Base-by-base conservation (phyloP, 805 yeast species). In the Yarrowia deformans region DNA sequence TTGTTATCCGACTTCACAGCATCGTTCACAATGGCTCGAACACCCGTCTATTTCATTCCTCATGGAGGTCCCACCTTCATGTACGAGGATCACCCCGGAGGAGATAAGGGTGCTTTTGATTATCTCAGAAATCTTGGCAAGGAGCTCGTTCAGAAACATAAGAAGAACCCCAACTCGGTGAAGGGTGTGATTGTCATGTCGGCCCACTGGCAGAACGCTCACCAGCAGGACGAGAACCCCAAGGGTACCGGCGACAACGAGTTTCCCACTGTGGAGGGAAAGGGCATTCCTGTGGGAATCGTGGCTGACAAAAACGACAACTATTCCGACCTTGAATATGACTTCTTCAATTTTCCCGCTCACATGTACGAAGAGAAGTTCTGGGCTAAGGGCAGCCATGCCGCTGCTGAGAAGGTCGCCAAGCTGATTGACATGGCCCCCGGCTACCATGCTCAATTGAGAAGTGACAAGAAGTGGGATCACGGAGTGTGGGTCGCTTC, bases 61-160 rank as follows among this genome's bases (percentile, higher is more conserved):
- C 96, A 90, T 78, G 96, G 96, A 8, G 95, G 93, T 0, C 96
- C 96, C 8, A 87, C 90, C 0, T 89, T 90, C 76, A 85, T 90
- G 81, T 88, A 88, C 73, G 76, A 80, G 43, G 83, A 80, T 63
- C 83, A 80, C 66, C 78, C 80, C 60, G 86, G 86, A 19, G 85
- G 89, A 45, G 82, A 84, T 69, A 66, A 68, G 2, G 91, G 91
- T 6, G 93, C 94, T 0, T 89, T 84, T 81, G 79, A 81, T 32
- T 79, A 79, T 6, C 81, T 87, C 8, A 77, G 81, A 58, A 72
- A 77, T 29, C 70, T 88, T 8, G 96, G 96, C 2, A 71, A 76
- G 18, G 77, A 79, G 46, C 86, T 90, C 71, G 80, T 81, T 61
- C 75, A 79, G 0, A 48, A 48, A 39, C 68, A 63, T 32, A 37